These are phyloP conservation scores for Talaromyces pinophilus DNA, from an alignment of 2,329 filamentous ascomycete species.

Conservation along the genomic window DNA sequence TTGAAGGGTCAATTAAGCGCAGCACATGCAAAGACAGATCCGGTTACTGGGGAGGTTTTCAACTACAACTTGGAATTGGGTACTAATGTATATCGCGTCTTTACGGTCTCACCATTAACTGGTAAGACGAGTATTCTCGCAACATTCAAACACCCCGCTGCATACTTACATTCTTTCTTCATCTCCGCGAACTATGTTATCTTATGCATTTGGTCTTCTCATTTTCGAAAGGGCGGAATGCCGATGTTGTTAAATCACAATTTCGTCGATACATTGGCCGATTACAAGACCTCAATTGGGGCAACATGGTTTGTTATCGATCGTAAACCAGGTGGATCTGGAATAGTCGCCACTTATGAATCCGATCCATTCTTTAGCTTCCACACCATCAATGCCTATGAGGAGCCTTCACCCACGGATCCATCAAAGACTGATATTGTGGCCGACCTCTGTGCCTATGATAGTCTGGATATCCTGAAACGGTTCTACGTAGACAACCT, in stretches of 20 bases:
- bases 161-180: slow-evolving; percentile 84
- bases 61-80: slow-evolving; percentile 78
- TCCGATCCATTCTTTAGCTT: slow-evolving; percentile 74
- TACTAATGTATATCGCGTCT: slow-evolving; percentile 65
- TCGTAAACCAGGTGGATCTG: slow-evolving; percentile 55
- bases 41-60: slow-evolving; percentile 71
- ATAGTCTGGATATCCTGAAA: slow-evolving; percentile 65
- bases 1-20: slow-evolving; percentile 68
- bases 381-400: slow-evolving; percentile 76
- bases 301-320: slow-evolving; percentile 76
- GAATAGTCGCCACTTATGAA: slow-evolving; percentile 69
- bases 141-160: slow-evolving; percentile 58
- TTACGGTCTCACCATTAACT: slow-evolving; percentile 62
- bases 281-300: slow-evolving; percentile 59
- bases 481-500: slow-evolving; percentile 71
- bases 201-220: slow-evolving; percentile 70
- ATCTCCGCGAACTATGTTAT: slow-evolving; percentile 70
- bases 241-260: slow-evolving; percentile 66
- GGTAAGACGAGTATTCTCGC: slow-evolving; percentile 72
- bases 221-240: slow-evolving; percentile 59
- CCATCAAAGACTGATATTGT: slow-evolving; percentile 54
- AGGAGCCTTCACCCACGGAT: slow-evolving; percentile 51
- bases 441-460: slow-evolving; percentile 66
- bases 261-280: slow-evolving; percentile 66
- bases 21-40: slow-evolving; percentile 72